These are phyloP conservation scores for Blastobotrys chiropterorum DNA, from an alignment of 805 yeast species.

Conservation along the genomic window DNA sequence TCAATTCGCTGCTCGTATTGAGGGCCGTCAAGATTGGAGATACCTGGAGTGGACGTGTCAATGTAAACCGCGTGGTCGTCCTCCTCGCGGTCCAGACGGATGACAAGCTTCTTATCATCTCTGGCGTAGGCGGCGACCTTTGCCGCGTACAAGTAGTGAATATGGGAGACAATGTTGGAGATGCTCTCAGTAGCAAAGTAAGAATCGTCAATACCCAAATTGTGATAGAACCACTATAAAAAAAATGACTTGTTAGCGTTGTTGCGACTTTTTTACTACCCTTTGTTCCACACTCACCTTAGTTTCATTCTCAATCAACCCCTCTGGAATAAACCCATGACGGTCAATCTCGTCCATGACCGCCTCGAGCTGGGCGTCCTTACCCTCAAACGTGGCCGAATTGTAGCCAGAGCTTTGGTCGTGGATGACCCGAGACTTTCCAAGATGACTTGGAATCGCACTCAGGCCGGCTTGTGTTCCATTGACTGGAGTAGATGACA, in stretches of 20 bases:
- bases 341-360: constrained; percentile 78
- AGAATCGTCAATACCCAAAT: constrained; percentile 84
- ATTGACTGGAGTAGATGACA: background rate
- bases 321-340: constrained; percentile 85
- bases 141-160: constrained; percentile 85
- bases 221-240: constrained; percentile 72
- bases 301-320: constrained; percentile 77
- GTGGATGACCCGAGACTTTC: constrained; percentile 21
- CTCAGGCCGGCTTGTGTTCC: background rate
- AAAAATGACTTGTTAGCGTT: background rate
- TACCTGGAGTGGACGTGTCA: constrained; percentile 59
- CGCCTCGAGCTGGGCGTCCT: constrained; percentile 67
- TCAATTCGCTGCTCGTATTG: constrained; percentile 74
- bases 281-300: no score
- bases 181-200: constrained; percentile 85
- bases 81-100: constrained; percentile 73
- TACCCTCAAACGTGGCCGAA: constrained; percentile 70
- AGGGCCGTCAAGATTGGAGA: constrained; percentile 37
- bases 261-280: no score
- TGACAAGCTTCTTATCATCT: constrained; percentile 48
- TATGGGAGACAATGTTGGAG: constrained; percentile 72
- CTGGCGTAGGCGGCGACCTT: constrained; percentile 83
- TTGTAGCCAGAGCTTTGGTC: constrained; percentile 52
- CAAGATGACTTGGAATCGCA: constrained; percentile 5
- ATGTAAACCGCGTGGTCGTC: constrained; percentile 88